Base-by-base conservation (phyloP, 1,284 basidiomycete genomes). In the Irpex lacteus region DNA sequence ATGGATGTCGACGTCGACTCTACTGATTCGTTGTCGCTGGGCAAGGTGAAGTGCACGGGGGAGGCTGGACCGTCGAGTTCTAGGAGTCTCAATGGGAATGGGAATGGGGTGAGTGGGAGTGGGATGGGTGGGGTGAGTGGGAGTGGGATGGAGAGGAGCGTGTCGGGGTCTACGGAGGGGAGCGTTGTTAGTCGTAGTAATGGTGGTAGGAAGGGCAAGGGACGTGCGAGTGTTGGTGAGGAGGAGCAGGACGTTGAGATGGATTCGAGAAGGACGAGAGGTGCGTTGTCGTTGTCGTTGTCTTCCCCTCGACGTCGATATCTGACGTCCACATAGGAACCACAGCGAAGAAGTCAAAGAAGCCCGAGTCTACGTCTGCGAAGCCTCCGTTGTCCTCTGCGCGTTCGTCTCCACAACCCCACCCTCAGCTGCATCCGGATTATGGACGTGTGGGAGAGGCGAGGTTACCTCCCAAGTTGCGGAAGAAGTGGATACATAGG, bases 401-500 rank as follows among this genome's bases (percentile, higher is more conserved):
- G 54, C 65, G 32, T 44, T 61, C 18, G 62, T 56, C 54, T 66
- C 37, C 50, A 58, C 44, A 60, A 60, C 54, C 49, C 11, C 11
- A 37, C 52, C 49, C 4, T 37, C 26, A 32, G 58, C 49, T 36
- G 21, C 5, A 37, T 61, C 61, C 13, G 21, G 40, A 26, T 26
- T 18, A 11, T 26, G 19, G 13, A 37, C 19, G 7, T 34, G 54
- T 56, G 26, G 54, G 54, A 69, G 78, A 86, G 67, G 78, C 79
- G 8, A 74, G 74, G 60, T 77, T 90, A 70, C 89, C 88, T 3
- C 87, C 88, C 5, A 86, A 85, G 73, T 82, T 90, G 82, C 79
- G 88, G 47, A 90, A 87, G 70, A 71, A 75, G 44, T 87, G 82
- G 82, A 75, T 78, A 15, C 75, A 74, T 36, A 68, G 72, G 57